Percentiles rank a stretch among this genome's conserved stretches.
Evolutionary conservation across 2,329 filamentous ascomycete genomes (phyloP).

Genomic region (Apiospora malaysiana): DNA sequence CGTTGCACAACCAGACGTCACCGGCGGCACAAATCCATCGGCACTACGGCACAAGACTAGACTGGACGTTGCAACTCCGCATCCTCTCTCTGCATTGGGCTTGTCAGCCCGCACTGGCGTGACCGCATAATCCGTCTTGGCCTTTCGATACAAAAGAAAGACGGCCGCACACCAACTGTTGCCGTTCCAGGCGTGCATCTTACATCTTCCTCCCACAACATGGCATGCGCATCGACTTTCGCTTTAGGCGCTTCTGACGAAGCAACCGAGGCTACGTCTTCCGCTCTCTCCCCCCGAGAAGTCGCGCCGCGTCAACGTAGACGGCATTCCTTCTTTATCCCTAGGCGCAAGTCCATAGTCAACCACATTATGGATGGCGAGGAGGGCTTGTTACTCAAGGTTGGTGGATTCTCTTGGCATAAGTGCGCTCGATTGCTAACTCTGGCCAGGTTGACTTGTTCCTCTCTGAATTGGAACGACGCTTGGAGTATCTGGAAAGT

Average conservation of each 20-base stretch:
- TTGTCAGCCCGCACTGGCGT: not conserved
- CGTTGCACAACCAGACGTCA: constrained; percentile 10
- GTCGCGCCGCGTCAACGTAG: constrained; percentile 47
- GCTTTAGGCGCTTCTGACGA: constrained; percentile 42
- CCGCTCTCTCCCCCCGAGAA: constrained; percentile 46
- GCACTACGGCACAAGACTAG: constrained; percentile 4
- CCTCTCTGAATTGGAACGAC: constrained; percentile 82
- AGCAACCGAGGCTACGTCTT: constrained; percentile 42
- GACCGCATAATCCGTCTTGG: constrained; percentile 1
- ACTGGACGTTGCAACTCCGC: not conserved
- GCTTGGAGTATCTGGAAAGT: constrained; percentile 86
- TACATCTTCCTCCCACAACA: constrained; percentile 29
- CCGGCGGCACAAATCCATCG: not conserved
- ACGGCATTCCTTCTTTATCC: constrained; percentile 63
- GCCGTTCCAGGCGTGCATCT: constrained; percentile 7
- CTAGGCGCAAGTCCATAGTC: constrained; percentile 61
- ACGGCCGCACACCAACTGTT: not conserved
- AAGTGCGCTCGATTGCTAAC: constrained; percentile 25
- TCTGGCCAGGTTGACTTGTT: constrained; percentile 72
- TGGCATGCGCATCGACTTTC: constrained; percentile 40
- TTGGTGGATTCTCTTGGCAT: constrained; percentile 33
- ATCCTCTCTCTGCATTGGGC: not conserved
- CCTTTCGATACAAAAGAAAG: constrained; percentile 15
- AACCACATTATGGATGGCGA: constrained; percentile 67
- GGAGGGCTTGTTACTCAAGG: constrained; percentile 65